Base-by-base conservation (phyloP, 345 rosid species). In the Dimocarpus longan region DNA sequence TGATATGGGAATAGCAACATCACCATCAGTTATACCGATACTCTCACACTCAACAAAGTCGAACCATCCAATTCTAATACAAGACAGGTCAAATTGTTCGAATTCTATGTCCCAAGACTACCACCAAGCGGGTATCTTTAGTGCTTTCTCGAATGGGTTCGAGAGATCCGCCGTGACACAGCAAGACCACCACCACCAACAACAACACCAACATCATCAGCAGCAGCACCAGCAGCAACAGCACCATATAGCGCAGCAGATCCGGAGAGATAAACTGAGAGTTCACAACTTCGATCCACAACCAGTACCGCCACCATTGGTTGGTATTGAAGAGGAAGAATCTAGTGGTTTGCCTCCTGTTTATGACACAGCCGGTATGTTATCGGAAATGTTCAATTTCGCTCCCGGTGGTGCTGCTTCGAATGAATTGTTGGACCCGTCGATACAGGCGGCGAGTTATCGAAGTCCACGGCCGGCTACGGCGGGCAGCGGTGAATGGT, bases 381-480 rank as follows among this genome's bases (percentile, higher is more conserved):
- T 93, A 82, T 96, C 99, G 2, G 98, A 96, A 80, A 96, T 92
- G 98, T 96, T 96, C 87, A 92, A 87, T 87, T 93, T 91, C 72
- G 85, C 94, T 28, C 56, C 93, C 5, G 87, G 86, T 8, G 85
- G 83, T 8, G 82, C 90, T 8, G 74, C 88, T 21, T 76, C 85
- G 3, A 74, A 80, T 32, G 87, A 84, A 73, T 79, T 83, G 59
- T 80, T 88, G 54, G 82, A 85, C 66, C 78, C 69, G 54, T 57
- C 83, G 42, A 71, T 83, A 64, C 81, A 72, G 66, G 76, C 84
- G 37, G 37, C 37, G 22, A 85, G 78, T 79, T 84, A 78, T 57
- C 80, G 80, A 52, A 26, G 57, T 60, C 74, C 79, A 46, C 68
- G 78, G 76, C 74, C 68, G 67, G 64, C 68, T 22, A 70, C 77